A percentile compares a stretch with the other conserved stretches of the same genome.
Evolutionary conservation across 352 stramenopile genomes (phyloP).

Genomic region (Globisporangium parvum): DNA sequence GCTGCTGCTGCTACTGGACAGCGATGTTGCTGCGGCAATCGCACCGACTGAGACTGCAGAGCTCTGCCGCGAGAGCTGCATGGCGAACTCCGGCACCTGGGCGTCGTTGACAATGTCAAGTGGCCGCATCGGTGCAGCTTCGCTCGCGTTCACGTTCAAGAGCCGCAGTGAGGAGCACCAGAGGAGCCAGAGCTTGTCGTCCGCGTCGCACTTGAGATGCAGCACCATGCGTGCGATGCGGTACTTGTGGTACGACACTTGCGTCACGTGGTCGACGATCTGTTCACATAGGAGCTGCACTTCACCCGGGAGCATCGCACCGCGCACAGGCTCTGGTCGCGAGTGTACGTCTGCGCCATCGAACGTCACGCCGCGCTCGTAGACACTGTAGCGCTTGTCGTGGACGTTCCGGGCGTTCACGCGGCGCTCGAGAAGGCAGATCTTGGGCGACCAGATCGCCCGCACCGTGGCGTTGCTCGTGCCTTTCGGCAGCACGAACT

Average conservation of each 20-base stretch:
- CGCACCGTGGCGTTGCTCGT: slow-evolving; percentile 87
- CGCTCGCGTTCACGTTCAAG: slow-evolving; percentile 19
- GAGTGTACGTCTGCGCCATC: slow-evolving; percentile 90
- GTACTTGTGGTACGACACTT: slow-evolving; percentile 89
- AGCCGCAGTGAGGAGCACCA: slow-evolving; percentile 92
- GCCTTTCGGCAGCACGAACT: slow-evolving; percentile 92
- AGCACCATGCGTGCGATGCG: slow-evolving; percentile 93
- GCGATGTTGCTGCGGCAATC: too few species aligned
- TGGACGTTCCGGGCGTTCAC: slow-evolving; percentile 89
- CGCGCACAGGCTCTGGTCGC: slow-evolving; percentile 82
- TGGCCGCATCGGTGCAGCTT: slow-evolving; percentile 21
- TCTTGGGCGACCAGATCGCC: slow-evolving; percentile 93
- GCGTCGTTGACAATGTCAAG: slow-evolving; percentile 65
- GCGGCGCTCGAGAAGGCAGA: slow-evolving; percentile 91
- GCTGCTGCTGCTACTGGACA: neutral
- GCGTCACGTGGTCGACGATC: slow-evolving; percentile 90
- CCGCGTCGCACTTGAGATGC: slow-evolving; percentile 93
- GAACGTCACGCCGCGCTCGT: slow-evolving; percentile 93
- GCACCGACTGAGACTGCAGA: neutral
- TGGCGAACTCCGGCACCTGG: slow-evolving; percentile 46
- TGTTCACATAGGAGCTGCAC: slow-evolving; percentile 91
- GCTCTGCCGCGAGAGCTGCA: neutral
- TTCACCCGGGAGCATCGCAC: slow-evolving; percentile 85
- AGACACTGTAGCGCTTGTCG: slow-evolving; percentile 89
- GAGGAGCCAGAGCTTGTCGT: slow-evolving; percentile 92